Percentiles rank a stretch among this genome's conserved stretches.
Evolutionary conservation across 306 rosid genomes (phyloP).

Genomic region (Cicer arietinum): DNA sequence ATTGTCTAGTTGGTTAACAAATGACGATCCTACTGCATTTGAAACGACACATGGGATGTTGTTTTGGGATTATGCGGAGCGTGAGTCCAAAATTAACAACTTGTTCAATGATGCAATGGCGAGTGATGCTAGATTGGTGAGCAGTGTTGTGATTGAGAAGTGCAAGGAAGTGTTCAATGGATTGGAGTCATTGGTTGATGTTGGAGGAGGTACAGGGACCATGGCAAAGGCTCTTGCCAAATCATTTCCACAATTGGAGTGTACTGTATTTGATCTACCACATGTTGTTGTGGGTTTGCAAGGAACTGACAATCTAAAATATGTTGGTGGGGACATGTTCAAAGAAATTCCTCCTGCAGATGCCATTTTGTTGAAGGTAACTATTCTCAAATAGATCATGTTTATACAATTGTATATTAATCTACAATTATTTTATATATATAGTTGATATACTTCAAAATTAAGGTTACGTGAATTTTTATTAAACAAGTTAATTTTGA

Average conservation of each 20-base stretch:
- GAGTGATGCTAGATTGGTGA: slow-evolving; percentile 14
- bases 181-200: slow-evolving; percentile 45
- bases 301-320: not conserved
- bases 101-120: slow-evolving; percentile 37
- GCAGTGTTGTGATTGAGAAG: slow-evolving; percentile 30
- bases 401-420: too few species aligned
- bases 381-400: too few species aligned
- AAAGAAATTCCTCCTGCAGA: not conserved
- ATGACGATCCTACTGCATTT: slow-evolving; percentile 23
- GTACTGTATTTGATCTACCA: slow-evolving; percentile 10
- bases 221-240: slow-evolving; percentile 37
- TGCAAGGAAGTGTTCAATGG: slow-evolving; percentile 5
- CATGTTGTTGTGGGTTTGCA: slow-evolving; percentile 13
- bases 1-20: slow-evolving; percentile 30
- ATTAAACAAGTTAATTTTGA: too few species aligned
- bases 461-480: too few species aligned
- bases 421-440: too few species aligned
- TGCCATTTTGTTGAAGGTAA: slow-evolving; percentile 29
- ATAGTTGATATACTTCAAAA: too few species aligned
- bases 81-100: not conserved
- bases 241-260: slow-evolving; percentile 18
- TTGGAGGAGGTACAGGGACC: slow-evolving; percentile 47
- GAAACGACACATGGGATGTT: not conserved
- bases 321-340: slow-evolving; percentile 21
- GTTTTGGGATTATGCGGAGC: slow-evolving; percentile 2